Percentiles rank a stretch among this genome's conserved stretches.
Evolutionary conservation across 495 filamentous ascomycete genomes (phyloP).

Genomic region (Xylaria bambusicola): DNA sequence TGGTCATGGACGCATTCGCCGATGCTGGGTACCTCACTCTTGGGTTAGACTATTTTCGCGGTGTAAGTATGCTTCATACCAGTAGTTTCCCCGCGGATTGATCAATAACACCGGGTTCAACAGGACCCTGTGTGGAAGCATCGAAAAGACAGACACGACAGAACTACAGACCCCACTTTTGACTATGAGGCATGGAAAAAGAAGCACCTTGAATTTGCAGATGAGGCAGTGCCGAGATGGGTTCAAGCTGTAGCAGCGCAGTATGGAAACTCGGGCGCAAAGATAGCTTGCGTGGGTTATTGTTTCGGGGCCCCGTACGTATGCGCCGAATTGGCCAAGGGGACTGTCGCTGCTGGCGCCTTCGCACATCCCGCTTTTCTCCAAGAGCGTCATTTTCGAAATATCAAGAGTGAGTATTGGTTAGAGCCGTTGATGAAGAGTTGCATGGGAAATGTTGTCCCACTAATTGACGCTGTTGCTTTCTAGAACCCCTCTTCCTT

Average conservation of each 20-base stretch:
- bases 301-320: slow-evolving; percentile 49
- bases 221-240: slow-evolving; percentile 39
- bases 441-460: background rate
- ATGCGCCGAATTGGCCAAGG: slow-evolving; percentile 30
- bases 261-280: slow-evolving; percentile 34
- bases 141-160: slow-evolving; percentile 34
- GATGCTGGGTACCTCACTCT: slow-evolving; percentile 42
- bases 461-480: background rate
- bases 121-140: slow-evolving; percentile 46
- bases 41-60: slow-evolving; percentile 46
- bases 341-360: slow-evolving; percentile 33
- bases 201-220: slow-evolving; percentile 39
- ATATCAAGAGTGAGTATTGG: slow-evolving; percentile 24
- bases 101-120: background rate
- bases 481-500: slow-evolving; percentile 29
- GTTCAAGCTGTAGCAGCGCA: slow-evolving; percentile 28
- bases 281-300: slow-evolving; percentile 43
- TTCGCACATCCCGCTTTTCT: slow-evolving; percentile 45
- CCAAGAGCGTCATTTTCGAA: slow-evolving; percentile 40
- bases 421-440: background rate
- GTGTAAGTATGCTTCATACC: slow-evolving; percentile 21
- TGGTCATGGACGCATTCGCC: slow-evolving; percentile 47
- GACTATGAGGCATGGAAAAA: slow-evolving; percentile 43
- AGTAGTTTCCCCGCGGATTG: background rate
- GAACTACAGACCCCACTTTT: slow-evolving; percentile 37